Evolutionary conservation across 345 rosid genomes (phyloP), one percentile per base, ranked within the genome.

Genomic region (Citrus hindsii): DNA sequence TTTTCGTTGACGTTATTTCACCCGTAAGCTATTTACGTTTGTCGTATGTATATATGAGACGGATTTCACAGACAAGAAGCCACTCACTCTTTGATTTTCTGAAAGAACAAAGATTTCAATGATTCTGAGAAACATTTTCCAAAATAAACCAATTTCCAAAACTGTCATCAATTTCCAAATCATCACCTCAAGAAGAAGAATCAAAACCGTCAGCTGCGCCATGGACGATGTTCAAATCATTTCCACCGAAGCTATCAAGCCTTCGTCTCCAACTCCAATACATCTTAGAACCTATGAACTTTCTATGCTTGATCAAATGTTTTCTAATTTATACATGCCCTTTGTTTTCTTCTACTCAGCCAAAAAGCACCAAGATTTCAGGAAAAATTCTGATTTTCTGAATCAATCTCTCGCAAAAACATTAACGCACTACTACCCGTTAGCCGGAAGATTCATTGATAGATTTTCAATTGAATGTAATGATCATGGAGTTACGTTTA

Each of bases 231-330:
- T 81, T 7, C 10, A 75, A 40, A 77, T 83, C 61, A 79, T 60
- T 42, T 79, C 85, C 7, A 77, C 42, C 68, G 81, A 81, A 40
- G 48, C 61, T 55, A 77, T 83, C 65, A 83, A 76, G 62, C 53
- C 53, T 48, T 48, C 19, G 1, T 13, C 19, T 48, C 53, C 53
- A 48, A 48, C 53, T 2, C 53, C 87, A 35, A 9, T 13, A 12
- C 69, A 70, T 65, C 86, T 76, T 2, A 64, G 76, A 69, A 68
- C 3, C 28, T 73, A 76, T 68, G 79, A 75, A 2, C 87, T 87
- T 64, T 87, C 83, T 10, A 60, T 80, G 18, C 69, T 83, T 0
- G 82, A 87, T 77, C 85, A 84, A 60, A 37, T 82, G 9, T n/a
- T 5, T 77, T 48, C 81, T 24, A 56, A 37, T 10, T 38, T 75